Conservation (phyloP, 371 early-diverging fungal species). For the Mucor piriformis region DNA sequence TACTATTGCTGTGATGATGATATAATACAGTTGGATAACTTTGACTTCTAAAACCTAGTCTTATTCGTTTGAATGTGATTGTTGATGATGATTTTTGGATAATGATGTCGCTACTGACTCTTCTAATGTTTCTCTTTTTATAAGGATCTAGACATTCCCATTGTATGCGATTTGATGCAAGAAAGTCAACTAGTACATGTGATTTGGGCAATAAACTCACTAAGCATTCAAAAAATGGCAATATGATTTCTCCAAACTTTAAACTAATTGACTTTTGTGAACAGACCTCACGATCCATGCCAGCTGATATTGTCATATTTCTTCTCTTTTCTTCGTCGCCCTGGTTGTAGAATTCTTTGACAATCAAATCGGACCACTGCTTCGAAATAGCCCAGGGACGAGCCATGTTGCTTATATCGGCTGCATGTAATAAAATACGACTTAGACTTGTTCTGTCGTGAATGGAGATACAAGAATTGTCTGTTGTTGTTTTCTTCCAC, state of each 20-base stretch:
- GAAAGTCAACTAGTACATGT: slow-evolving; percentile 32
- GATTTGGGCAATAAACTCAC: slow-evolving; percentile 68
- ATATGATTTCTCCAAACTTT: slow-evolving; percentile 81
- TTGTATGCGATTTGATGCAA: slow-evolving; percentile 41
- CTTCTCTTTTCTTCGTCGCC: slow-evolving; percentile 81
- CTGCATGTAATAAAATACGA: slow-evolving; percentile 79
- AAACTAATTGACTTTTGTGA: slow-evolving; percentile 78
- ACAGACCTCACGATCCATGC: slow-evolving; percentile 80
- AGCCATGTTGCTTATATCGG: slow-evolving; percentile 89
- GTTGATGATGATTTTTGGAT: neutral
- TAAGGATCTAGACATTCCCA: slow-evolving; percentile 35
- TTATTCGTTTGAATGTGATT: slow-evolving; percentile 9
- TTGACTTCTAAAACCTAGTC: slow-evolving; percentile 16
- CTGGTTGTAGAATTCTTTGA: slow-evolving; percentile 84
- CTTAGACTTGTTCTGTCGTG: slow-evolving; percentile 35
- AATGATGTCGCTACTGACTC: slow-evolving; percentile 8
- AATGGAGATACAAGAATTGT: neutral
- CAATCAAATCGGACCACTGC: slow-evolving; percentile 87
- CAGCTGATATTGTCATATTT: slow-evolving; percentile 78
- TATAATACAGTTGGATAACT: slow-evolving; percentile 21
- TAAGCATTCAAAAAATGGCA: slow-evolving; percentile 82
- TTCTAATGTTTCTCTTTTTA: slow-evolving; percentile 2
- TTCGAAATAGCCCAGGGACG: slow-evolving; percentile 84
- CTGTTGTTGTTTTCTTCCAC: neutral
- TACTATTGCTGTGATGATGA: neutral